phyloP scores from a whole-genome alignment of 371 early-diverging fungal species.

The Umbelopsis sp. region DNA sequence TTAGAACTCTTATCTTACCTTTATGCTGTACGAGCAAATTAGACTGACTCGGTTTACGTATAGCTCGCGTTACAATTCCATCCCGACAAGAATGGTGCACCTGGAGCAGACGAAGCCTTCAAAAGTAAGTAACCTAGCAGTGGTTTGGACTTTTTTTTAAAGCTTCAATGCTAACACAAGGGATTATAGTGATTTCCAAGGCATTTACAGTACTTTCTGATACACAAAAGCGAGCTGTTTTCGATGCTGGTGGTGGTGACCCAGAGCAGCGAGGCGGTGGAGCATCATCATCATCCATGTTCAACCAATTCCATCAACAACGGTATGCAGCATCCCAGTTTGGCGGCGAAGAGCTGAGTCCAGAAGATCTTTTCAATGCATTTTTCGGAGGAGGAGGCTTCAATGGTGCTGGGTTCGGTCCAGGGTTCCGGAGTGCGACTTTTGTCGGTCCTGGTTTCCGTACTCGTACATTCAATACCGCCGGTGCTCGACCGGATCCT shows the following conservation, averaged over 20 bases:
- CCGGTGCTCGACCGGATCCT: conserved; percentile 24
- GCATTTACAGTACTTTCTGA: conserved; percentile 91
- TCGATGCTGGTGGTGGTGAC: conserved; percentile 87
- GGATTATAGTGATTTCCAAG: conserved; percentile 76
- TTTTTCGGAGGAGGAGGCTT: conserved; percentile 80
- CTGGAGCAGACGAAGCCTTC: conserved; percentile 97
- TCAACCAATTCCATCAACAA: conserved; percentile 24
- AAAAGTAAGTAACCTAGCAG: conserved; percentile 63
- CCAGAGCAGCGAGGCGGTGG: conserved; percentile 49
- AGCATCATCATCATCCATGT: conserved; percentile 28
- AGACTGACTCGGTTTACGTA: neutral
- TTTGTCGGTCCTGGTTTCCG: conserved; percentile 56
- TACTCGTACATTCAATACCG: conserved; percentile 40
- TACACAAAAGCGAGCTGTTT: conserved; percentile 79
- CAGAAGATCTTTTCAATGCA: conserved; percentile 96
- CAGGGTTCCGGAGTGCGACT: conserved; percentile 52
- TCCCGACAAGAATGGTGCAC: conserved; percentile 96
- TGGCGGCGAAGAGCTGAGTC: conserved; percentile 81
- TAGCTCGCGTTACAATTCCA: conserved; percentile 96
- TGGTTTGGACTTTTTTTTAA: conserved; percentile 5
- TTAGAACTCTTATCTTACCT: neutral
- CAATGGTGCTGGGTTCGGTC: conserved; percentile 22
- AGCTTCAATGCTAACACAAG: neutral
- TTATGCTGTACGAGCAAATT: neutral
- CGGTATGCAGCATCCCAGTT: conserved; percentile 37